These are phyloP conservation scores for Arthrobotrys pseudoclavata DNA, from an alignment of 2,329 filamentous ascomycete genomes.

Conservation along the genomic window DNA sequence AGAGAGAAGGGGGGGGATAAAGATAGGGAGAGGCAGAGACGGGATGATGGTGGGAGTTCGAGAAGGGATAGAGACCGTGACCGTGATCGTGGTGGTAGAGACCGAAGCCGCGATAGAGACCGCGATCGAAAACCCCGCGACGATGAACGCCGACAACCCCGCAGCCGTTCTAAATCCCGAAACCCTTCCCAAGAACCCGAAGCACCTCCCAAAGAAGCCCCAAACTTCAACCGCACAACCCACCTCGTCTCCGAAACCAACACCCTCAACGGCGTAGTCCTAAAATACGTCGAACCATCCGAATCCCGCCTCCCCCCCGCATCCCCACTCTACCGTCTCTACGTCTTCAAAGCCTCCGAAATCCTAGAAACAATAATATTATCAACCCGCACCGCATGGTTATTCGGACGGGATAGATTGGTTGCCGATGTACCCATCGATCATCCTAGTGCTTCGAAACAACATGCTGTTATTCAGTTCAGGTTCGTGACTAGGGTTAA, in stretches of 20 bases:
- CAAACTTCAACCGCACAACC: slow-evolving; percentile 86
- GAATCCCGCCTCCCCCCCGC: slow-evolving; percentile 89
- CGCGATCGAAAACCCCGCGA: slow-evolving; percentile 1
- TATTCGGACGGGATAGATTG: slow-evolving; percentile 82
- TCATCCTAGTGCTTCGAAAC: slow-evolving; percentile 93
- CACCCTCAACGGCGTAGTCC: slow-evolving; percentile 81
- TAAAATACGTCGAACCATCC: slow-evolving; percentile 96
- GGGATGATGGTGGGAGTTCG: slow-evolving; percentile 61
- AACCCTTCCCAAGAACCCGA: not conserved
- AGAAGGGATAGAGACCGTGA: slow-evolving; percentile 42
- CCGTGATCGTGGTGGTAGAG: slow-evolving; percentile 60
- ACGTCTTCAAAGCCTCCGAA: slow-evolving; percentile 88
- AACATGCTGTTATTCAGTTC: slow-evolving; percentile 96
- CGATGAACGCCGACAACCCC: not conserved
- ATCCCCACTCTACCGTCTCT: slow-evolving; percentile 86
- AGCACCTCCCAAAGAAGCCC: slow-evolving; percentile 80
- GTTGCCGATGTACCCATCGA: slow-evolving; percentile 88
- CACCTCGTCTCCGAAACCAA: slow-evolving; percentile 90
- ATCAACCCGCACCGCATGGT: slow-evolving; percentile 84
- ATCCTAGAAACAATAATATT: slow-evolving; percentile 83
- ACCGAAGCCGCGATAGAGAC: slow-evolving; percentile 4
- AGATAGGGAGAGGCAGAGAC: slow-evolving; percentile 65
- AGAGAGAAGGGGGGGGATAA: slow-evolving; percentile 62
- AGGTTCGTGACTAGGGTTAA: slow-evolving; percentile 84
- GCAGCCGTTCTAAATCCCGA: too few species aligned